Evolutionary conservation across 1,284 basidiomycete species (phyloP), one percentile per base, ranked within the genome.

Genomic region (Heterobasidion irregulare): DNA sequence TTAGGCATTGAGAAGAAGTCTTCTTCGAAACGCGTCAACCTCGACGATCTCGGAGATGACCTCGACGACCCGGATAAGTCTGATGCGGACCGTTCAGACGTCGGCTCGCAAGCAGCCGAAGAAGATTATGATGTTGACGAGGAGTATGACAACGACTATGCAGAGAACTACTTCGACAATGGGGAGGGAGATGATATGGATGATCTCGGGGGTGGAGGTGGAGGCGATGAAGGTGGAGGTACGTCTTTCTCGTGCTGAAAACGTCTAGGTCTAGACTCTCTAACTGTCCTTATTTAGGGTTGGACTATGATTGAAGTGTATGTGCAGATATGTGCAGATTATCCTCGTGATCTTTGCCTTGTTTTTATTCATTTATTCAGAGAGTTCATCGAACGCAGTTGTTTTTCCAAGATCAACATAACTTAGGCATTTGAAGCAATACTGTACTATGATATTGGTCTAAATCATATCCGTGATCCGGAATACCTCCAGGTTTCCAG

Each of bases 71-170:
- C 86, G 83, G 83, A 84, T 59, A 83, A 86, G 61, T 84, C 83
- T 1, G 77, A 74, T 34, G 82, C 83, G 6, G 84, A 84, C 57
- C 73, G 72, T 8, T 88, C 86, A 47, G 82, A 86, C 10, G 74
- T 66, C 26, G 84, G 78, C 18, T 86, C 84, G 4, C 79, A 84
- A 62, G 77, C 66, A 46, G 78, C 66, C 12, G 80, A 80, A 41
- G 80, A 81, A 45, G 89, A 90, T 65, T 91, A 91, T 64, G 89
- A 91, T 59, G 86, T 88, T 38, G 88, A 91, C 44, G 88, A 90
- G 64, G 87, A 90, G 66, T 89, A 88, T 61, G 88, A 91, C 68
- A 90, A 91, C 59, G 88, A 92, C 60, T 92, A 92, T 59, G 89
- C 84, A 1, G 85, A 86, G 58, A 88, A 91, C 65, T 91, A 91